Percentiles rank a stretch among this genome's conserved stretches.
phyloP scores from a whole-genome alignment of 2,329 filamentous ascomycete genomes.

The Elsinoe australis region DNA sequence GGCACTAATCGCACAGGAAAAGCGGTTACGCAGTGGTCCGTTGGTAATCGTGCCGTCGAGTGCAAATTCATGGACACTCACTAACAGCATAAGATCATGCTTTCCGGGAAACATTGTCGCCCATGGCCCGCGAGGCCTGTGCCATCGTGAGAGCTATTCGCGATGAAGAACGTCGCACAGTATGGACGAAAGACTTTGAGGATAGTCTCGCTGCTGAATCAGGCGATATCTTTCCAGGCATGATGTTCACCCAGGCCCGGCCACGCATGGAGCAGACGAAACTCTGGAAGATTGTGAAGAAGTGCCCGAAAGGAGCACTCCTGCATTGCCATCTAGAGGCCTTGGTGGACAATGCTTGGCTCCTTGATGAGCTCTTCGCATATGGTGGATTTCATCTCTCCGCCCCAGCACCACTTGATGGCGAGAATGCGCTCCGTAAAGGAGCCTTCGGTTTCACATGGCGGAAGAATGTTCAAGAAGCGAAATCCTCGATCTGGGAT shows the following conservation, averaged over 20 bases:
- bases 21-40: constrained; percentile 70
- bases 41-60: constrained; percentile 25
- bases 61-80: neutral
- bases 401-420: constrained; percentile 51
- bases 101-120: constrained; percentile 68
- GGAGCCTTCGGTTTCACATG: constrained; percentile 51
- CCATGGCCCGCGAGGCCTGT: constrained; percentile 68
- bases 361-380: constrained; percentile 63
- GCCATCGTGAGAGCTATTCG: constrained; percentile 74
- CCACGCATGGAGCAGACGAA: constrained; percentile 76
- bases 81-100: constrained; percentile 48
- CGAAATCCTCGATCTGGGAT: constrained; percentile 55
- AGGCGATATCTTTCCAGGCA: constrained; percentile 69
- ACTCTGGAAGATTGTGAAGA: constrained; percentile 75
- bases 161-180: constrained; percentile 61
- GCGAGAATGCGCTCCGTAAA: constrained; percentile 46
- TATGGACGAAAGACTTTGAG: constrained; percentile 71
- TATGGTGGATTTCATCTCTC: constrained; percentile 67
- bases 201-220: constrained; percentile 57
- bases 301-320: constrained; percentile 81
- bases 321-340: constrained; percentile 85
- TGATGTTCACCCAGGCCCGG: constrained; percentile 87
- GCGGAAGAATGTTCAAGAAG: constrained; percentile 45
- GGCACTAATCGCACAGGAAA: constrained; percentile 71
- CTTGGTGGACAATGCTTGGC: constrained; percentile 79